Evolutionary conservation across 2,329 filamentous ascomycete genomes (phyloP), one percentile per base, ranked within the genome.

Genomic region (Xylariaceae sp.): DNA sequence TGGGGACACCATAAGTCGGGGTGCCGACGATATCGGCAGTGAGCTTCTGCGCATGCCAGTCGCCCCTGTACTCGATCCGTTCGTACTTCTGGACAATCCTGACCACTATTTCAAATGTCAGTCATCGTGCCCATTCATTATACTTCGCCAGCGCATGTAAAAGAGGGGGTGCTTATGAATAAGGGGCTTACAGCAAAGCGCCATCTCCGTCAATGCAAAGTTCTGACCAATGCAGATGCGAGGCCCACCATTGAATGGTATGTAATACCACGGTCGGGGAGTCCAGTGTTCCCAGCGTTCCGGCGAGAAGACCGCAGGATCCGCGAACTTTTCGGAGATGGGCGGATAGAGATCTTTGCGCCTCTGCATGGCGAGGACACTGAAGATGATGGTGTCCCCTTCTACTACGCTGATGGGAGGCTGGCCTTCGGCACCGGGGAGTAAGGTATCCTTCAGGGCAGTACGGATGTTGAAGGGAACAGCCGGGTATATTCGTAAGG

Each of bases 191-290:
- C 64, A 54, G 53, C 57, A 63, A 50, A 63, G 64, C 0, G 58
- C 58, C 64, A 64, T 66, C 47, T 66, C 64, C 7, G 64, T 66
- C 57, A 64, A 55, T 18, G 64, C 64, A 17, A 66, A 66, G 45
- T 66, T 66, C 53, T 66, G 64, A 7, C 64, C 64, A 23, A 62
- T 61, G 13, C 64, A 66, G 51, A 82, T 80, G 48, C 82, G 69
- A 34, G 81, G 78, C 0, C 81, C 81, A 1, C 80, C 80, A 62
- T 82, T 83, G 68, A 84, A 84, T 0, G 81, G 81, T 11, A 83
- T 73, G 58, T 82, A 83, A 52, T 78, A 74, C 80, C 80, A 82
- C 0, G 65, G 58, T 35, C 52, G 51, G 15, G 65, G 65, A 9
- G 74, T 83, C 77, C 58, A 78, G 71, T 4, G 39, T 5, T 64